phyloP scores from a whole-genome alignment of 192 early-diverging fungal species.

The Geosiphon pyriformis region DNA sequence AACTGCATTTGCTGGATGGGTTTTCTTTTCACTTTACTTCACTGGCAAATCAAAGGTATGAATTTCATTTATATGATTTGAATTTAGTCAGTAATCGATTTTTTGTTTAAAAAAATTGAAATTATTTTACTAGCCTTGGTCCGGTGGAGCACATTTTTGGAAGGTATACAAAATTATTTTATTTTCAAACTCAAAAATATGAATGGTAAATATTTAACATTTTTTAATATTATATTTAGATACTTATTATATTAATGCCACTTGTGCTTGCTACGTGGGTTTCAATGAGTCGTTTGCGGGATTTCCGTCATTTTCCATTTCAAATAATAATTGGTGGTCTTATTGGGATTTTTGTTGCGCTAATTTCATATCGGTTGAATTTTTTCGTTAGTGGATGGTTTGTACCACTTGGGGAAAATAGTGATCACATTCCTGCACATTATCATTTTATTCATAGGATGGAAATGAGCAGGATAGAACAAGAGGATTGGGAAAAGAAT shows the following conservation, averaged over 20 bases:
- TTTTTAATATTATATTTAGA: not conserved
- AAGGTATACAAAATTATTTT: conserved; percentile 25
- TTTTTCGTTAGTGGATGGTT: conserved; percentile 19
- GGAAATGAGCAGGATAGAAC: not conserved
- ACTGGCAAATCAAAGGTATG: conserved; percentile 22
- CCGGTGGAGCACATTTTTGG: conserved; percentile 19
- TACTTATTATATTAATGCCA: conserved; percentile 12
- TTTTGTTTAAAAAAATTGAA: not conserved
- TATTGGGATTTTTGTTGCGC: conserved; percentile 15
- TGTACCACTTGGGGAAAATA: conserved; percentile 8
- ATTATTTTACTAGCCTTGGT: conserved; percentile 18
- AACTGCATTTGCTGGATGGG: conserved; percentile 27
- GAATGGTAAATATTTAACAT: no score
- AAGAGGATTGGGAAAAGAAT: not conserved
- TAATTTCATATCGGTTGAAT: conserved; percentile 20
- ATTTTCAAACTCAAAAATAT: no score
- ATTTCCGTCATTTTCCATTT: conserved; percentile 26
- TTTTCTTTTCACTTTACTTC: conserved; percentile 21
- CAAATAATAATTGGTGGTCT: conserved; percentile 23
- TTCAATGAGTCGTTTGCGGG: conserved; percentile 14
- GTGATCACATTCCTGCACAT: conserved; percentile 15
- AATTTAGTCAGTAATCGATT: not conserved
- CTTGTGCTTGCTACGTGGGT: conserved; percentile 24
- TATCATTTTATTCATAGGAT: conserved; percentile 7
- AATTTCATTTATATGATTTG: not conserved